Evolutionary conservation across 495 filamentous ascomycete genomes (phyloP).

Genomic region (Aspergillus steynii): DNA sequence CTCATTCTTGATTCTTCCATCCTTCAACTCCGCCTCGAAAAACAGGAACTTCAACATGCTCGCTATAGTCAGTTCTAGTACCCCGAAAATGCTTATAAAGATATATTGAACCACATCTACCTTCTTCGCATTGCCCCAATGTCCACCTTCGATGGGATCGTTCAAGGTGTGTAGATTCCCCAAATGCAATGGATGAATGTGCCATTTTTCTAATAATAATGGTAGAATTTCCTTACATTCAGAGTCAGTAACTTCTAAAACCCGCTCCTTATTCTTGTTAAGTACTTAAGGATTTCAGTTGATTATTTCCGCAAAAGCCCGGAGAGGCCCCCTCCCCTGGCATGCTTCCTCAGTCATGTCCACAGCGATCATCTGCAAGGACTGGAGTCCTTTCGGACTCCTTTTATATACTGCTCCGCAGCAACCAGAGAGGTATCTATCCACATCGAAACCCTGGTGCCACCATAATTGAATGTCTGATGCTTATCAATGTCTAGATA

Average conservation of each 20-base stretch:
- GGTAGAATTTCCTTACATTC: conserved; percentile 44
- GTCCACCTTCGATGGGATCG: conserved; percentile 80
- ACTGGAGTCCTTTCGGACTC: conserved; percentile 70
- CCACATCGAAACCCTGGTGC: neutral
- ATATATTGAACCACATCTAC: neutral
- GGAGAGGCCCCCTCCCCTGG: conserved; percentile 62
- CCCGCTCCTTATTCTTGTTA: neutral
- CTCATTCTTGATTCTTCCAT: neutral
- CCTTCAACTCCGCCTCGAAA: neutral
- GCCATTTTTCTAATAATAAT: conserved; percentile 15
- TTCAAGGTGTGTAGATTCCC: conserved; percentile 47
- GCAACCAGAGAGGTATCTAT: conserved; percentile 70
- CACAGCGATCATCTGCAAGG: conserved; percentile 90
- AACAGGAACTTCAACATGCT: neutral
- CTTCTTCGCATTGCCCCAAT: conserved; percentile 34
- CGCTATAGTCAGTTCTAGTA: neutral
- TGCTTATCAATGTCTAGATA: conserved; percentile 35
- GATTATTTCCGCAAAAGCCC: conserved; percentile 76
- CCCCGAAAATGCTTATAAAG: neutral
- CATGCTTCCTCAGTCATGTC: conserved; percentile 90
- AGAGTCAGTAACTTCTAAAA: conserved; percentile 25
- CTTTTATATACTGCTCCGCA: conserved; percentile 88
- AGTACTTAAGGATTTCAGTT: conserved; percentile 45
- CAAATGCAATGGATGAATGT: conserved; percentile 3
- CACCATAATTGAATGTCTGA: neutral